Evolutionary conservation across 2,329 filamentous ascomycete species (phyloP), one percentile per base, ranked within the genome.

Genomic region (Emergomyces pasteurianus): DNA sequence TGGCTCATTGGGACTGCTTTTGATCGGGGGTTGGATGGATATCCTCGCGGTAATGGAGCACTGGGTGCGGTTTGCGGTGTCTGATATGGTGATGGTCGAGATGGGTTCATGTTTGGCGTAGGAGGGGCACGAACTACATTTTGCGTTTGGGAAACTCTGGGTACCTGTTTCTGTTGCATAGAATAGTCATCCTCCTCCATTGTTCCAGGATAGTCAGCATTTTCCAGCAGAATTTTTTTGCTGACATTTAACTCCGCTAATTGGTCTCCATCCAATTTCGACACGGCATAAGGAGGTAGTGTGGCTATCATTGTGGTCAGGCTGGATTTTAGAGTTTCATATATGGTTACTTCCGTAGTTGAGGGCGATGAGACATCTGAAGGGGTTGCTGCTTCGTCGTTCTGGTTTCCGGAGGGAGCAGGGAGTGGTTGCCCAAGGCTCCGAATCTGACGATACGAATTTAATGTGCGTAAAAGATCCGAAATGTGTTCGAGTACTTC

Each of bases 201-300:
- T 3, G 87, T 84, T 4, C 91, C 91, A 64, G 82, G 83, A 72
- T 89, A 89, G 68, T 90, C 85, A 58, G 87, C 85, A 7, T 82
- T 85, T 63, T 88, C 84, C 54, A 95, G 79, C 62, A 90, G 77
- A 23, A 96, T 82, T 70, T 85, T 90, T 53, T 85, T 89, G 75
- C 87, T 92, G 70, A 95, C 87, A 64, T 89, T 86, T 55, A 96
- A 78, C 61, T 91, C 88, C 36, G 86, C 87, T n/a, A 95, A 76
- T 71, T 91, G 88, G 70, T 95, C 88, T 10, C 90, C 90, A 67
- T 95, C 87, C 63, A 96, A 78, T 68, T 94, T 92, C 6, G 91
- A 86, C 28, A 96, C 88, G 1, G 88, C 89, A 70, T 90, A 94
- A 1, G 91, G 91, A 1, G 91, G 91, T 12, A 96, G 76, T 46